A percentile compares a stretch with the other conserved stretches of the same genome.
Conservation (phyloP, 192 early-diverging fungal species). For the Podila clonocystis region DNA sequence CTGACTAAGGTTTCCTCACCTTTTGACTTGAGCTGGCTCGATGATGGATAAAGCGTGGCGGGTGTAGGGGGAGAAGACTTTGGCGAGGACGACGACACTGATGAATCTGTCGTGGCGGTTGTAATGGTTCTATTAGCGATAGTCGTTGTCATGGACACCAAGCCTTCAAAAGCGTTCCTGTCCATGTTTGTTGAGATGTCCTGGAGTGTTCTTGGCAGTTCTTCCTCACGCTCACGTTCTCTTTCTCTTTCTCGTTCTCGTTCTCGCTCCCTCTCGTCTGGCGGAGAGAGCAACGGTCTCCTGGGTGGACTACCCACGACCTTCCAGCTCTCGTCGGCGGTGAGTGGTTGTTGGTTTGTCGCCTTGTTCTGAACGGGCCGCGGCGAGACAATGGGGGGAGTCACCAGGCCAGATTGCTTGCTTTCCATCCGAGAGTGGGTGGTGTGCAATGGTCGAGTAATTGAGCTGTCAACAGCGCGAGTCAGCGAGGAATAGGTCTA, state of each 20-base stretch:
- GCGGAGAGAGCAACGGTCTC: constrained; percentile 60
- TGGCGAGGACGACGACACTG: not conserved
- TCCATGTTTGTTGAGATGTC: constrained; percentile 5
- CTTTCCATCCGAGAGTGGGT: constrained; percentile 25
- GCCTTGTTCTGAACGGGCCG: constrained; percentile 34
- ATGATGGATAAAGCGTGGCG: not conserved
- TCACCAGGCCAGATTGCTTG: constrained; percentile 38
- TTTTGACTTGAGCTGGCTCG: no score
- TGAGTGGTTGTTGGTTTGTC: constrained; percentile 15
- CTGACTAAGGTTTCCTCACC: not conserved
- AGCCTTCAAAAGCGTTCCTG: no score
- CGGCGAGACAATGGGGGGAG: constrained; percentile 47
- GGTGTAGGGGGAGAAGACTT: not conserved
- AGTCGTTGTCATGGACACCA: not conserved
- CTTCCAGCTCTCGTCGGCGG: constrained; percentile 60
- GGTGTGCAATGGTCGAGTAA: not conserved
- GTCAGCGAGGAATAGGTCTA: not conserved
- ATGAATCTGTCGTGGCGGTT: not conserved
- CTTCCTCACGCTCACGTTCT: constrained; percentile 9
- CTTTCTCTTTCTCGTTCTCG: not conserved
- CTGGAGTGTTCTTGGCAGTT: not conserved
- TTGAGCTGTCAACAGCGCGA: not conserved
- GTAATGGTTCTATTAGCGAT: not conserved
- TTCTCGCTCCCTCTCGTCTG: constrained; percentile 39
- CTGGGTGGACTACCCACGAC: constrained; percentile 69